Percentiles rank a stretch among this genome's conserved stretches.
Evolutionary conservation across 202 grass and related monocot genomes (phyloP).

Genomic region (Dendrocalamus latiflorus): DNA sequence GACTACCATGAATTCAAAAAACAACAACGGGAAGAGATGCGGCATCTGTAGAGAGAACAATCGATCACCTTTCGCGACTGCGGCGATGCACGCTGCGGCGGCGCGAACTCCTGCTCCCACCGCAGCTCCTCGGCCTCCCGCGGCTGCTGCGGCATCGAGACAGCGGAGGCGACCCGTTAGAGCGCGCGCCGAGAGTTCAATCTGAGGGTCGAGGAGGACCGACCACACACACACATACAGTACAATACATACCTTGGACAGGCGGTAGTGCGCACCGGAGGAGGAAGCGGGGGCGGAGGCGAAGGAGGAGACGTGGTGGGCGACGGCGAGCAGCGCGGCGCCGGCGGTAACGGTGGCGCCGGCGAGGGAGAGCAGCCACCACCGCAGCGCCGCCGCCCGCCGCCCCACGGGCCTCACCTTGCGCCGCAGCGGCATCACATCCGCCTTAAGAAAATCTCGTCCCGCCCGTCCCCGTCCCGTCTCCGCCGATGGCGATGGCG

Average conservation of each 20-base stretch:
- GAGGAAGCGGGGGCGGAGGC: neutral
- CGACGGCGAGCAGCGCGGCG: slow-evolving; percentile 43
- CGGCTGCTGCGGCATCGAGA: slow-evolving; percentile 14
- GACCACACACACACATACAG: neutral
- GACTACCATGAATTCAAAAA: slow-evolving; percentile 30
- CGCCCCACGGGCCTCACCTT: slow-evolving; percentile 44
- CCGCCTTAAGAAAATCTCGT: neutral
- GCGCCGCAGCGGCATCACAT: slow-evolving; percentile 46
- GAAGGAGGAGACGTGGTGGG: slow-evolving; percentile 39
- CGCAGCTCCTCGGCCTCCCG: slow-evolving; percentile 60
- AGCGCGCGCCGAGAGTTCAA: slow-evolving; percentile 3
- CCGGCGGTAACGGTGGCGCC: slow-evolving; percentile 35
- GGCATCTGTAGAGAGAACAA: neutral
- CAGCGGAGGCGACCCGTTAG: neutral
- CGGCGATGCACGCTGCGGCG: slow-evolving; percentile 61
- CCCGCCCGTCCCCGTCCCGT: neutral
- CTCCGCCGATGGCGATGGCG: neutral
- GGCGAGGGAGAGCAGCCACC: slow-evolving; percentile 42
- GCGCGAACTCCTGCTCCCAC: slow-evolving; percentile 70
- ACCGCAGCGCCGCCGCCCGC: slow-evolving; percentile 31
- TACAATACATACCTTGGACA: slow-evolving; percentile 46
- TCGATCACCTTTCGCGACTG: slow-evolving; percentile 58
- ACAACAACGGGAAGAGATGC: neutral
- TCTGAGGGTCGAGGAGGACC: slow-evolving; percentile 7
- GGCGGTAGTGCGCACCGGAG: slow-evolving; percentile 40